Percentiles rank a stretch among this genome's conserved stretches.
These are phyloP conservation scores for Stemphylium vesicarium DNA, from an alignment of 2,329 filamentous ascomycete species.

Conservation along the genomic window DNA sequence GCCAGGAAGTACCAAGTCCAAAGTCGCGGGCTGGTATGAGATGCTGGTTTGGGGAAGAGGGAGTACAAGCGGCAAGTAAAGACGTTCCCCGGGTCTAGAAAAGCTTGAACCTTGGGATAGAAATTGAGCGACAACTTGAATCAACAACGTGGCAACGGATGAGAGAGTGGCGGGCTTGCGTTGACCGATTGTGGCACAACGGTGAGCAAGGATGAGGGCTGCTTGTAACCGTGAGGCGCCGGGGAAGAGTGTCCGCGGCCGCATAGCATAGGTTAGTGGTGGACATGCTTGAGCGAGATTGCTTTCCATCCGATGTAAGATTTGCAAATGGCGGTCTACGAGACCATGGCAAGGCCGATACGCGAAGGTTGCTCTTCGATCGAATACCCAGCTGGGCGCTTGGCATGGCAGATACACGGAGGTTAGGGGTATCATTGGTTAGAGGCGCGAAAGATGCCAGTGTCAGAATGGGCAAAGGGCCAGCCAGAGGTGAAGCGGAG, in stretches of 20 bases:
- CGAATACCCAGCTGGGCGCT: neutral
- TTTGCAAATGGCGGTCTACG: conserved; percentile 40
- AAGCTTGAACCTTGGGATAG: conserved; percentile 15
- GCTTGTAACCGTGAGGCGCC: conserved; percentile 15
- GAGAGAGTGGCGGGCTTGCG: conserved; percentile 19
- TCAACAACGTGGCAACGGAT: conserved; percentile 39
- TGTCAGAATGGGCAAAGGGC: neutral
- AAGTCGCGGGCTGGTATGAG: conserved; percentile 33
- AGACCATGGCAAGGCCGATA: conserved; percentile 15
- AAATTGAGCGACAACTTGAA: conserved; percentile 10
- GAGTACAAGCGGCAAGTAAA: conserved; percentile 26
- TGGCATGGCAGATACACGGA: neutral
- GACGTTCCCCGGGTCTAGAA: conserved; percentile 20
- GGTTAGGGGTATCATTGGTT: neutral
- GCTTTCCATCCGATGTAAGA: conserved; percentile 17
- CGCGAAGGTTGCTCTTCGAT: conserved; percentile 4
- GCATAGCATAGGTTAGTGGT: conserved; percentile 12
- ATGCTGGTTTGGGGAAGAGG: conserved; percentile 25
- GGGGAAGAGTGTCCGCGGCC: conserved; percentile 24
- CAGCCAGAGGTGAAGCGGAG: conserved; percentile 8
- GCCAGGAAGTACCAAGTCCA: conserved; percentile 32
- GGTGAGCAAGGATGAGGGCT: conserved; percentile 23
- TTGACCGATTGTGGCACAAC: conserved; percentile 24
- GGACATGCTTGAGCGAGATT: conserved; percentile 18
- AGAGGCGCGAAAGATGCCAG: neutral